Evolutionary conservation across 2,329 filamentous ascomycete species (phyloP).

Genomic region (Sclerotinia minor): DNA sequence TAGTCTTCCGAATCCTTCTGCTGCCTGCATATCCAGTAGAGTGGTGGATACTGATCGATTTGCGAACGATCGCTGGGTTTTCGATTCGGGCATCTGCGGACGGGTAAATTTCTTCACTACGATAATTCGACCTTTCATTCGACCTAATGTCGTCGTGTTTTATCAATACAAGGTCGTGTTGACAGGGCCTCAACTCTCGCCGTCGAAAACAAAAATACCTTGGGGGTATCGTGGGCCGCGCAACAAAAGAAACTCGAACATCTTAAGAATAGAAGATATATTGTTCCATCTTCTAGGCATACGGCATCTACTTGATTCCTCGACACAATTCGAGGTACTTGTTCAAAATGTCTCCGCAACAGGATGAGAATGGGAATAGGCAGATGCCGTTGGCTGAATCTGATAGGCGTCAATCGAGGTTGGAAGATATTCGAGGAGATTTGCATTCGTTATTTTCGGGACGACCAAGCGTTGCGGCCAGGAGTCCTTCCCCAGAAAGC

Average conservation of each 20-base stretch:
- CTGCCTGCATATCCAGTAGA: conserved; percentile 19
- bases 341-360: conserved; percentile 33
- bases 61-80: conserved; percentile 28
- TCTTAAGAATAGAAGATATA: conserved; percentile 15
- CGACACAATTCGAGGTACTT: conserved; percentile 25
- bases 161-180: conserved; percentile 35
- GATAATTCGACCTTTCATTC: conserved; percentile 29
- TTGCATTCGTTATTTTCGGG: conserved; percentile 38
- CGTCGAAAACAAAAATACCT: conserved; percentile 16
- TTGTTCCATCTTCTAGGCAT: conserved; percentile 22
- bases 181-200: conserved; percentile 29
- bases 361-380: conserved; percentile 24
- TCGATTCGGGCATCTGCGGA: conserved; percentile 27
- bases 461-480: conserved; percentile 34
- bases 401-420: conserved; percentile 30
- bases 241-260: conserved; percentile 27
- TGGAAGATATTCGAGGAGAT: conserved; percentile 34
- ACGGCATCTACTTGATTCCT: conserved; percentile 23
- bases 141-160: conserved; percentile 35
- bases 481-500: conserved; percentile 39
- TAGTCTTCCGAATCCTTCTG: conserved; percentile 25
- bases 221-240: conserved; percentile 32
- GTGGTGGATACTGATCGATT: conserved; percentile 16
- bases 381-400: conserved; percentile 28
- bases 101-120: conserved; percentile 1